Base-by-base conservation (phyloP, 257 asterid species). In the Solanum paucissectum region DNA sequence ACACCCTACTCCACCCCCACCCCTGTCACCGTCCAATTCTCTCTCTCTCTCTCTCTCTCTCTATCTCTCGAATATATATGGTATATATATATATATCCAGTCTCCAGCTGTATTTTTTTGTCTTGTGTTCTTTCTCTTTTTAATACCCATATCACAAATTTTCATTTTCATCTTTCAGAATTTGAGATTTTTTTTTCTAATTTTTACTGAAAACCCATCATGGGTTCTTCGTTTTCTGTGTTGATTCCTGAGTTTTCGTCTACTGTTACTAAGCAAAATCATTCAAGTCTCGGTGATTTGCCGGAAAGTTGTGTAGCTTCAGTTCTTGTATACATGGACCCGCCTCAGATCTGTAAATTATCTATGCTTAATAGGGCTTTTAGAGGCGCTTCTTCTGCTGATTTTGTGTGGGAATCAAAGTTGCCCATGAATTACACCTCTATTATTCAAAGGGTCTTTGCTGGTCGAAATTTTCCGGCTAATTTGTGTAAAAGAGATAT, bases 241-340 rank as follows among this genome's bases (percentile, higher is more conserved):
- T 69, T 89, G 68, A 69, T 88, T 83, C 12, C 87, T 83, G 20
- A 69, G 87, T 34, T 79, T 87, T 21, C 90, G 20, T 62, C 87
- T 9, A 64, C 82, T 9, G 37, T 74, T 73, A 9, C 29, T 21
- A 27, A 88, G 62, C 33, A 90, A 76, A 68, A 91, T 87, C 90
- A 82, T 46, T 42, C 93, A 1, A 91, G 93, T 16, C 87, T 94
- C 64, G 99, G 98, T 75, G 96, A 94, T 84, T 92, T 95, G 90
- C 98, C 98, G 86, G 98, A 94, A 90, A 90, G 98, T 83, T 95
- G 98, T 23, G 95, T 94, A 72, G 99, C 98, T 46, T 89, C 94
- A 86, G 92, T 96, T 84, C 92, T 96, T 49, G 91, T 90, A 62
- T 83, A 95, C 91, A 92, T 96, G 29, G 97, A 95, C 89, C 99